Base-by-base conservation (phyloP, 176 grass and related monocot species). In the Ensete glaucum region DNA sequence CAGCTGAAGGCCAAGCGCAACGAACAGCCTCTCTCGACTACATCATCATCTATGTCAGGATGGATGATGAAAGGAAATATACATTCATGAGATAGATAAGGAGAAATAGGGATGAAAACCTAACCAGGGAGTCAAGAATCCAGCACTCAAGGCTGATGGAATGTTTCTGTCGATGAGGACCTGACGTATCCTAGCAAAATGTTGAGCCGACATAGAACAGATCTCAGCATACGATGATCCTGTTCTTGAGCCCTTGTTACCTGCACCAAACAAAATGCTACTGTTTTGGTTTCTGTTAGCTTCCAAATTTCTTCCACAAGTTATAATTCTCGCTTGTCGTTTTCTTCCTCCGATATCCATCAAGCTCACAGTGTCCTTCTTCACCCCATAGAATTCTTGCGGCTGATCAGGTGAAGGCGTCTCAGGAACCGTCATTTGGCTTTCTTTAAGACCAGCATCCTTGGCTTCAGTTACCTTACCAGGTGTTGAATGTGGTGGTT, bases 101-200 rank as follows among this genome's bases (percentile, higher is more conserved):
- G 1, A 74, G 25, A 56, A 8, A 19, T 27, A 57, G 13, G 50
- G 8, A 52, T 71, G 63, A 17, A 24, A 83, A 65, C 85, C 57
- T 85, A 99, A 99, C 96, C 96, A 99, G 71, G 91, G 91, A 68
- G 91, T 99, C 79, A 99, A 79, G 83, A 89, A 99, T 76, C 96
- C 96, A 73, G 91, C 91, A 57, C 89, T 99, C 81, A 99, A 76
- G 69, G 88, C 96, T 56, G 91, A 99, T 2, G 86, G 86, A 14
- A 95, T 76, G 77, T 95, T 99, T 79, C 85, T 99, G 72, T 99
- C 91, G 62, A 99, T 91, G 48, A 99, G 80, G 52, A 95, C 83
- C 87, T 99, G 88, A 50, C 91, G 83, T 76, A 99, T 99, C 87
- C 88, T 89, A 34, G 91, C 85, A 64, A 99, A 99, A 77, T 95